A percentile compares a stretch with the other conserved stretches of the same genome.
phyloP scores from a whole-genome alignment of 257 asterid genomes.

The Ballota nigra region DNA sequence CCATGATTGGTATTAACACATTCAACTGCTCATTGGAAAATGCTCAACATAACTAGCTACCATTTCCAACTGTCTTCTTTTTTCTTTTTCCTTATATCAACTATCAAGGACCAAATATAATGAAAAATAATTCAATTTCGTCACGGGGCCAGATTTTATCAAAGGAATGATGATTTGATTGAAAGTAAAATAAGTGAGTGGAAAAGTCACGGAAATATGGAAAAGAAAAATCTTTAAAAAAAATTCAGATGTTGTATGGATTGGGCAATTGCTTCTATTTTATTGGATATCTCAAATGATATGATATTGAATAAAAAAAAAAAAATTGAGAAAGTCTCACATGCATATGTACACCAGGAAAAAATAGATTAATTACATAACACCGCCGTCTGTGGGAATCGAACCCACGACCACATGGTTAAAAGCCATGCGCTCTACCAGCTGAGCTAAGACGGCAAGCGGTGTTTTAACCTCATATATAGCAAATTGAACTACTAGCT shows the following conservation, averaged over 20 bases:
- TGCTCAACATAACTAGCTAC: not conserved
- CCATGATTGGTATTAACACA: conserved; percentile 43
- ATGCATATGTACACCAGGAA: too few species aligned
- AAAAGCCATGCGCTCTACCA: conserved; percentile 99
- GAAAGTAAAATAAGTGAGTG: not conserved
- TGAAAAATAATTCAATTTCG: too few species aligned
- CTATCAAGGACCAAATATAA: too few species aligned
- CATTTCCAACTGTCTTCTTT: conserved; percentile 3
- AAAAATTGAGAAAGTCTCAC: too few species aligned
- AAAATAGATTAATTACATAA: too few species aligned
- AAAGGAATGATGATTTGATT: conserved; percentile 11
- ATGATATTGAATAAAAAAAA: not conserved
- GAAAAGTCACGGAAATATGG: not conserved
- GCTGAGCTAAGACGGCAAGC: conserved; percentile 86
- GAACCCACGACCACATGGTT: conserved; percentile 99
- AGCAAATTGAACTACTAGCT: not conserved
- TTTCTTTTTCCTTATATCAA: not conserved
- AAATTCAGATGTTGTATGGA: not conserved
- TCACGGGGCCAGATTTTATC: too few species aligned
- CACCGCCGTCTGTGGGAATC: conserved; percentile 92
- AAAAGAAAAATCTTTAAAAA: not conserved
- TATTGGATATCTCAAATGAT: not conserved
- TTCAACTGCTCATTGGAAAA: conserved; percentile 30
- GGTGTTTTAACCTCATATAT: not conserved
- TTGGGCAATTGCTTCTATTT: not conserved